phyloP scores from a whole-genome alignment of 2,329 filamentous ascomycete genomes.

The Botrytis tulipae region DNA sequence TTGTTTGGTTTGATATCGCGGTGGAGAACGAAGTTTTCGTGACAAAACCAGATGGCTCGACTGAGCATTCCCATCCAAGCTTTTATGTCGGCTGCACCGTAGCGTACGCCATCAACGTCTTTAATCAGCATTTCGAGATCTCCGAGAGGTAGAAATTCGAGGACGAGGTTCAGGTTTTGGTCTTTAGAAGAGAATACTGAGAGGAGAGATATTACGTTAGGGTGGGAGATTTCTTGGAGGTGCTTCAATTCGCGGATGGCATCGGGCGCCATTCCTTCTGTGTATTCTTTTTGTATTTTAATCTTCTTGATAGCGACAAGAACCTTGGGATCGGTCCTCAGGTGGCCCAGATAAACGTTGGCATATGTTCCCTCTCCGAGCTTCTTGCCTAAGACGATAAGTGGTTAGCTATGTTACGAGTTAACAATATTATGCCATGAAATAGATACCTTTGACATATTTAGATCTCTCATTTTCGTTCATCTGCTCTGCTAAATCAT shows the following conservation, averaged over 20 bases:
- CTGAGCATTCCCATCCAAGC: constrained; percentile 98
- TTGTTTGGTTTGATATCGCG: constrained; percentile 99
- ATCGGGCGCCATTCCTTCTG: constrained; percentile 89
- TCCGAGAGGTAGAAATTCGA: constrained; percentile 90
- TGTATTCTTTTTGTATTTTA: constrained; percentile 81
- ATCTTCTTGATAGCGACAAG: constrained; percentile 93
- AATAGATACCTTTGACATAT: constrained; percentile 73
- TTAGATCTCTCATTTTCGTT: constrained; percentile 81
- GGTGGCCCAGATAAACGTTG: constrained; percentile 86
- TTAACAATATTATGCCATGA: constrained; percentile 20
- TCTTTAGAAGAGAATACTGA: constrained; percentile 95
- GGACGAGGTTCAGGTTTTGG: constrained; percentile 92
- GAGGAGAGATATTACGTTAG: constrained; percentile 90
- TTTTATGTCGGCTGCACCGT: constrained; percentile 89
- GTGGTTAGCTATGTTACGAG: constrained; percentile 12
- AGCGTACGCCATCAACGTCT: constrained; percentile 73
- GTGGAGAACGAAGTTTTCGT: constrained; percentile 90
- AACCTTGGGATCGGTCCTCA: constrained; percentile 66
- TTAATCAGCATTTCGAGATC: constrained; percentile 94
- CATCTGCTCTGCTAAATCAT: constrained; percentile 73
- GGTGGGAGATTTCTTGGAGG: constrained; percentile 88
- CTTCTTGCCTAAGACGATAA: constrained; percentile 64
- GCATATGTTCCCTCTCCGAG: constrained; percentile 97
- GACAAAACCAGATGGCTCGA: constrained; percentile 92
- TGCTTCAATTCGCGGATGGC: constrained; percentile 95